A percentile compares a stretch with the other conserved stretches of the same genome.
Evolutionary conservation across 805 yeast genomes (phyloP).

Genomic region (Cyberlindnera nakhonratchasimensis): DNA sequence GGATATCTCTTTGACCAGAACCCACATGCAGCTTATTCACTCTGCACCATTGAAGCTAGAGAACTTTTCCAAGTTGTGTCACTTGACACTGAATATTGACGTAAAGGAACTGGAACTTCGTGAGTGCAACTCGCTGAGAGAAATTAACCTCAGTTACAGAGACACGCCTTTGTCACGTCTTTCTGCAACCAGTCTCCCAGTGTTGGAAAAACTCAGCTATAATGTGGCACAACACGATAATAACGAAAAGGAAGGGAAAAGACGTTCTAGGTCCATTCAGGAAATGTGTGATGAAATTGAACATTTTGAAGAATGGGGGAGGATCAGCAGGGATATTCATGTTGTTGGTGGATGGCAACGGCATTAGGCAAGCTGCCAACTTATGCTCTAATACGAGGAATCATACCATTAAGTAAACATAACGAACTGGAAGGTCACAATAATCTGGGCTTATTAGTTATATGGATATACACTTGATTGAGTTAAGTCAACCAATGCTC

Average conservation of each 20-base stretch:
- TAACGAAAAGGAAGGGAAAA: background rate
- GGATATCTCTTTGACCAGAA: background rate
- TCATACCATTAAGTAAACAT: too few relatives aligned
- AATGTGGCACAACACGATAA: slow-evolving; percentile 3
- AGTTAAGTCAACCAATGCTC: too few relatives aligned
- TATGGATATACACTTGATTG: too few relatives aligned
- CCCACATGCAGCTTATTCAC: slow-evolving; percentile 3
- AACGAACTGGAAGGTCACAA: background rate
- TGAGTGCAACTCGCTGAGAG: slow-evolving; percentile 2
- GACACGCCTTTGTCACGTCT: slow-evolving; percentile 5
- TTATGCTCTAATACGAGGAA: too few relatives aligned
- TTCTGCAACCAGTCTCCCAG: slow-evolving; percentile 3
- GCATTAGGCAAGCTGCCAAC: background rate
- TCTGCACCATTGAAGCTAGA: slow-evolving; percentile 3
- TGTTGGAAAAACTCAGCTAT: slow-evolving; percentile 5
- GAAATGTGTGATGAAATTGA: slow-evolving; percentile 12
- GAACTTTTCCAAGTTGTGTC: slow-evolving; percentile 1
- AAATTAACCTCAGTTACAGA: slow-evolving; percentile 4
- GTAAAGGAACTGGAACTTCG: background rate
- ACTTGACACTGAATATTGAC: slow-evolving; percentile 5
- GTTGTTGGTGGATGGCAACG: slow-evolving; percentile 2
- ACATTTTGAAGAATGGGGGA: slow-evolving; percentile 8
- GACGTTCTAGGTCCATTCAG: slow-evolving; percentile 4
- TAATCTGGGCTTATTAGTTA: too few relatives aligned
- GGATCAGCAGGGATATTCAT: slow-evolving; percentile 5